These are phyloP conservation scores for Pseudogymnoascus sp. DNA, from an alignment of 2,329 filamentous ascomycete genomes.

Conservation along the genomic window DNA sequence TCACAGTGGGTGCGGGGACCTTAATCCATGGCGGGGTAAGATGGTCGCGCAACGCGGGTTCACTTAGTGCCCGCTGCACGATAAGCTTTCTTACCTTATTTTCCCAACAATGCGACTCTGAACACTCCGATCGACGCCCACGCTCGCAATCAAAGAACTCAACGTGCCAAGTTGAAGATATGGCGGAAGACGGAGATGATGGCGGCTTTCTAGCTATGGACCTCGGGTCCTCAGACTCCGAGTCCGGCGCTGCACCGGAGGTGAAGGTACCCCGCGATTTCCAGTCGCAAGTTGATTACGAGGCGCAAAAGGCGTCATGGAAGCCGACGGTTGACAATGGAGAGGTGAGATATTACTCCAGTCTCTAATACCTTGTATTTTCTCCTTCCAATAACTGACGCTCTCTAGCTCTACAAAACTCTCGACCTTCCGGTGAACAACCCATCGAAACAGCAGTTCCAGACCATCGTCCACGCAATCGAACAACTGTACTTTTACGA, in stretches of 20 bases:
- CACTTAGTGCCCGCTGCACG: slow-evolving; percentile 6
- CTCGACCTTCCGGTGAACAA: slow-evolving; percentile 21
- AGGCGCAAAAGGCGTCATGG: slow-evolving; percentile 19
- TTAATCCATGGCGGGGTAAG: not conserved
- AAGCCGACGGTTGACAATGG: slow-evolving; percentile 25
- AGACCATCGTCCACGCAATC: slow-evolving; percentile 26
- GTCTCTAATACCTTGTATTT: not conserved
- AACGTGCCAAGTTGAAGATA: not conserved
- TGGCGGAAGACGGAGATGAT: slow-evolving; percentile 25
- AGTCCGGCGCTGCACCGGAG: slow-evolving; percentile 12
- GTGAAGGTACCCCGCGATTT: slow-evolving; percentile 26
- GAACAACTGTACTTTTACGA: slow-evolving; percentile 28
- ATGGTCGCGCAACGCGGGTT: not conserved
- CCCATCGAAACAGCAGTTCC: slow-evolving; percentile 25
- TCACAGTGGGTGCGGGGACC: not conserved
- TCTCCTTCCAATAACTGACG: not conserved
- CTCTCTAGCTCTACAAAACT: slow-evolving; percentile 21
- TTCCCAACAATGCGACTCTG: not conserved
- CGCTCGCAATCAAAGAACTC: not conserved
- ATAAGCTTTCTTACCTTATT: slow-evolving; percentile 8
- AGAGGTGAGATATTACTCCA: slow-evolving; percentile 18
- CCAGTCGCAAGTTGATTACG: slow-evolving; percentile 26
- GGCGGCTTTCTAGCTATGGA: slow-evolving; percentile 36
- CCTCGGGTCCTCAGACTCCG: slow-evolving; percentile 33
- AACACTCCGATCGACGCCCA: not conserved